Conservation (phyloP, 129 eudicot species). For the Pseudognaphalium luteoalbum region DNA sequence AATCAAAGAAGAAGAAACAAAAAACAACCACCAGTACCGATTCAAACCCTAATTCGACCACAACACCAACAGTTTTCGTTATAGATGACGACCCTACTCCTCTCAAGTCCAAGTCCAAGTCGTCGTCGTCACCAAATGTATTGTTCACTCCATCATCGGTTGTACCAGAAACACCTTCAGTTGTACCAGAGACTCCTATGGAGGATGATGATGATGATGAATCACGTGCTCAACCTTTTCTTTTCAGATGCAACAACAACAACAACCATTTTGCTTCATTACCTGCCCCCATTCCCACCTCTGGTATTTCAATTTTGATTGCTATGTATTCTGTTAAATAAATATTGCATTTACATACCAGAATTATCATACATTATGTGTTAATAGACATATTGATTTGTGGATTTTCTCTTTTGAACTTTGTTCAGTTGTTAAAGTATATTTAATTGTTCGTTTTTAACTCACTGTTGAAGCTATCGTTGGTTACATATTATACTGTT, state of each 20-base stretch:
- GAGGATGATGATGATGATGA: not conserved
- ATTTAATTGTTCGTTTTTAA: not conserved
- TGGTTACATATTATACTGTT: conserved; percentile 20
- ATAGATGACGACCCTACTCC: conserved; percentile 72
- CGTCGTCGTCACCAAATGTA: not conserved
- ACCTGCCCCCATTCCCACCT: conserved; percentile 22
- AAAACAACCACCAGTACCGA: conserved; percentile 23
- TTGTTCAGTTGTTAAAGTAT: not conserved
- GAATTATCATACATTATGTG: not conserved
- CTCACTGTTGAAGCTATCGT: not conserved
- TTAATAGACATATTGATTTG: not conserved
- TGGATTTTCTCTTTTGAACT: not conserved
- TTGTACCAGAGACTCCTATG: conserved; percentile 47
- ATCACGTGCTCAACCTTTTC: not conserved
- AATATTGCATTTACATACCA: conserved; percentile 9
- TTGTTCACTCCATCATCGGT: conserved; percentile 21
- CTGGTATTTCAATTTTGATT: conserved; percentile 40
- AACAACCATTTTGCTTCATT: conserved; percentile 21
- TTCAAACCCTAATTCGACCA: conserved; percentile 33
- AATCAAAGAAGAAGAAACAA: conserved; percentile 45
- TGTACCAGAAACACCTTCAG: conserved; percentile 42
- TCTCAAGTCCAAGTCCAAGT: conserved; percentile 11
- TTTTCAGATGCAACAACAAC: conserved; percentile 25
- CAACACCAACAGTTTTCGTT: conserved; percentile 35
- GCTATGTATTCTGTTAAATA: not conserved